A percentile compares a stretch with the other conserved stretches of the same genome.
These are phyloP conservation scores for Cornus florida DNA, from an alignment of 148 eudicot species.

Conservation along the genomic window DNA sequence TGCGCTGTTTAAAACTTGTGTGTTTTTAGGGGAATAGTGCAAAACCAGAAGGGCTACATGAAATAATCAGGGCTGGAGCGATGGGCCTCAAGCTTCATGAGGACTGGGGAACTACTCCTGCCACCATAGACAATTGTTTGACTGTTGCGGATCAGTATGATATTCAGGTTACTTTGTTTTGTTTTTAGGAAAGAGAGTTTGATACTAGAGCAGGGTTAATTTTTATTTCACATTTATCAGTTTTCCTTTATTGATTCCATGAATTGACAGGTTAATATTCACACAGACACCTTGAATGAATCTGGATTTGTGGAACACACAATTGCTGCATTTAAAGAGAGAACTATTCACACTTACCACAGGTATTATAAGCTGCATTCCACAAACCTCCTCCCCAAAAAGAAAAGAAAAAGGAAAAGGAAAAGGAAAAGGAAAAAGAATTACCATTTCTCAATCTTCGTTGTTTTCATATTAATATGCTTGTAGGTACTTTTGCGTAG, in stretches of 20 bases:
- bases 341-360: constrained; percentile 97
- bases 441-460: not conserved
- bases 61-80: constrained; percentile 89
- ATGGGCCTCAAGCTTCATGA: constrained; percentile 98
- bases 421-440: not conserved
- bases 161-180: constrained; percentile 57
- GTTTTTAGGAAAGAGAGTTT: not conserved
- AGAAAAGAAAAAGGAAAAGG: not conserved
- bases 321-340: constrained; percentile 77
- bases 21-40: constrained; percentile 72
- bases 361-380: constrained; percentile 43
- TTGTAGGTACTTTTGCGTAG: not conserved
- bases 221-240: not conserved
- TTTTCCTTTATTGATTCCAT: not conserved
- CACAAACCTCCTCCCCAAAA: not conserved
- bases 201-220: not conserved
- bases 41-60: constrained; percentile 86
- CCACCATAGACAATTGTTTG: constrained; percentile 88
- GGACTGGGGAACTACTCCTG: constrained; percentile 99
- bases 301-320: constrained; percentile 99
- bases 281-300: constrained; percentile 96
- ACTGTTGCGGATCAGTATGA: constrained; percentile 81
- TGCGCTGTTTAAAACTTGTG: constrained; percentile 8
- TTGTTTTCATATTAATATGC: not conserved
- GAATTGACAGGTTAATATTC: constrained; percentile 79